These are phyloP conservation scores for Globomyces sp. DNA, from an alignment of 371 early-diverging fungal species.

Conservation along the genomic window DNA sequence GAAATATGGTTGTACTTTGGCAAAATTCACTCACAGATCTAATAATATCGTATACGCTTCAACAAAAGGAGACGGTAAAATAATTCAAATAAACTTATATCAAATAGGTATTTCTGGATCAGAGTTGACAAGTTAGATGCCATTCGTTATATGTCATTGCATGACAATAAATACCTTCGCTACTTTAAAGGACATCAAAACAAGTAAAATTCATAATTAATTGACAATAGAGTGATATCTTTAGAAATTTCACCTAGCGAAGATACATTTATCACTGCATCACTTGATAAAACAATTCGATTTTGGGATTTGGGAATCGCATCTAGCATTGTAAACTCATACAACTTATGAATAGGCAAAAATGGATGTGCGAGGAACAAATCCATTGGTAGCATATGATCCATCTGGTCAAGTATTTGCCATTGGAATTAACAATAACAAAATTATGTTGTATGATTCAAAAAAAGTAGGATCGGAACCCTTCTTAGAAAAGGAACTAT, in stretches of 20 bases:
- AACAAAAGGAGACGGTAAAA: conserved; percentile 73
- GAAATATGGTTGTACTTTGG: conserved; percentile 83
- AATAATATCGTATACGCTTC: conserved; percentile 83
- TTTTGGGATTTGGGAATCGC: conserved; percentile 76
- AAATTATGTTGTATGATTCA: conserved; percentile 69
- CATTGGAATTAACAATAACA: conserved; percentile 53
- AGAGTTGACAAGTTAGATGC: conserved; percentile 57
- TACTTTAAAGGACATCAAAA: conserved; percentile 86
- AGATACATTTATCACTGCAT: conserved; percentile 72
- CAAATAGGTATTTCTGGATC: neutral
- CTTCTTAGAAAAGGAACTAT: conserved; percentile 22
- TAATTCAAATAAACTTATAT: conserved; percentile 45
- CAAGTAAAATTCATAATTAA: too few species aligned
- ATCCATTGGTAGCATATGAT: conserved; percentile 74
- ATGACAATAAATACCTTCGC: conserved; percentile 88
- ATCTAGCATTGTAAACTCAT: conserved; percentile 44
- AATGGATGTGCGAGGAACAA: conserved; percentile 26
- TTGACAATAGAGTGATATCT: conserved; percentile 57
- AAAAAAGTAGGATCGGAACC: conserved; percentile 54
- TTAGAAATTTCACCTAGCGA: conserved; percentile 78
- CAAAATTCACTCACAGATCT: conserved; percentile 77
- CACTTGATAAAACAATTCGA: conserved; percentile 68
- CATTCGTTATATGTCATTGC: conserved; percentile 84
- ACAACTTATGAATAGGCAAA: too few species aligned
- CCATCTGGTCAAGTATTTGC: conserved; percentile 79